phyloP scores from a whole-genome alignment of 345 rosid species.

The Luvunga scandens region DNA sequence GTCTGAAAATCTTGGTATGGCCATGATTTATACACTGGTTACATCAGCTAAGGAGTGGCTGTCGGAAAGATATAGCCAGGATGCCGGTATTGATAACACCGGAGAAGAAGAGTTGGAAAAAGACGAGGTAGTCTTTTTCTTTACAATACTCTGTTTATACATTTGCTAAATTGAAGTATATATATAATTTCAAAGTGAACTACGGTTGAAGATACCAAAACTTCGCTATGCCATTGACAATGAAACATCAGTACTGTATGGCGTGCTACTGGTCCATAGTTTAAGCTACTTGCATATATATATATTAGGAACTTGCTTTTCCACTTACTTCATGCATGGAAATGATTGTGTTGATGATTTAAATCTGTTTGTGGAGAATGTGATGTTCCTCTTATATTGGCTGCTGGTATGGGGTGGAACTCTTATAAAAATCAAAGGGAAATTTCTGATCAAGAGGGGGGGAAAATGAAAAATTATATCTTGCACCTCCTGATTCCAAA shows the following conservation, averaged over 20 bases:
- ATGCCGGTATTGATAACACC: slow-evolving; percentile 34
- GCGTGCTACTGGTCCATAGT: not conserved
- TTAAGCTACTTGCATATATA: not conserved
- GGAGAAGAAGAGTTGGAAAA: slow-evolving; percentile 62
- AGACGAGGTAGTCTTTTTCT: slow-evolving; percentile 59
- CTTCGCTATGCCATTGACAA: not conserved
- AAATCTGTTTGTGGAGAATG: too few species aligned
- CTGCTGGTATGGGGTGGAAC: not conserved
- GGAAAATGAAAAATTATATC: not conserved
- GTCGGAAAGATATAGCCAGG: slow-evolving; percentile 71
- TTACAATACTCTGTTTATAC: not conserved
- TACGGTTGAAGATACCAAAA: not conserved
- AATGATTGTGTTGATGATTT: not conserved
- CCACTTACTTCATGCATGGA: not conserved
- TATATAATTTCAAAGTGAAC: not conserved
- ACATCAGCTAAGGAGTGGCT: slow-evolving; percentile 93
- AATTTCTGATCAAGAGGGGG: not conserved
- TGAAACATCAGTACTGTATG: too few species aligned
- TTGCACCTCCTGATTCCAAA: not conserved
- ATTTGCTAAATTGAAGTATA: slow-evolving; percentile 2
- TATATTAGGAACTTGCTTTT: not conserved
- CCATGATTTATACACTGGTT: slow-evolving; percentile 89
- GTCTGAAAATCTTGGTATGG: slow-evolving; percentile 94
- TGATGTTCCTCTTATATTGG: too few species aligned
- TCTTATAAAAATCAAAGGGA: not conserved